Conservation (phyloP, 139 green algal genomes). For the Edaphochlamys debaryana region DNA sequence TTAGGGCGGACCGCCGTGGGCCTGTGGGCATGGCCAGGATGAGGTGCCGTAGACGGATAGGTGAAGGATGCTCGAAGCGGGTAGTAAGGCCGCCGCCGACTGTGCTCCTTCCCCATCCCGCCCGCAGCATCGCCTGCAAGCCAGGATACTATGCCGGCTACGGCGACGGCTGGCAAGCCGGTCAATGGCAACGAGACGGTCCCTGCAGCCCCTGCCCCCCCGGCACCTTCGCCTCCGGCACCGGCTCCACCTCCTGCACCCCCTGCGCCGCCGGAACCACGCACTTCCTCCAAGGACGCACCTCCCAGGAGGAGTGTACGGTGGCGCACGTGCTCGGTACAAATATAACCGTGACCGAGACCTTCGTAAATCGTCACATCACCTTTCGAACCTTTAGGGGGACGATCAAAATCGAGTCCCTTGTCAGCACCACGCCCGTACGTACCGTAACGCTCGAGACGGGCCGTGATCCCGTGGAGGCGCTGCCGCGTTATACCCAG, state of each 20-base stretch:
- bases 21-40: no score
- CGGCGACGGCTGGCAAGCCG: no score
- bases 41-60: no score
- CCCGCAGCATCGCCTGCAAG: not conserved
- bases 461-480: not conserved
- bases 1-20: no score
- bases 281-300: not conserved
- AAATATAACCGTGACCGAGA: not conserved
- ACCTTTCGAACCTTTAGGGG: no score
- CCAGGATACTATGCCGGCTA: not conserved
- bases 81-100: no score
- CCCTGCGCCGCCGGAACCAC: not conserved
- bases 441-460: not conserved
- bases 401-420: not conserved
- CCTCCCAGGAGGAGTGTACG: not conserved
- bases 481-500: not conserved
- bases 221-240: not conserved
- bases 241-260: not conserved
- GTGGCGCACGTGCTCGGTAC: not conserved
- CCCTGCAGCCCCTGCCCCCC: not conserved
- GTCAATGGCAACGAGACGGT: no score
- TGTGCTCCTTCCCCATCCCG: no score
- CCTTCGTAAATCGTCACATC: not conserved
- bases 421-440: not conserved
- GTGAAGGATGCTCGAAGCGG: no score